phyloP scores from a whole-genome alignment of 1,139 yeast genomes.

The Taphrina sp. region DNA sequence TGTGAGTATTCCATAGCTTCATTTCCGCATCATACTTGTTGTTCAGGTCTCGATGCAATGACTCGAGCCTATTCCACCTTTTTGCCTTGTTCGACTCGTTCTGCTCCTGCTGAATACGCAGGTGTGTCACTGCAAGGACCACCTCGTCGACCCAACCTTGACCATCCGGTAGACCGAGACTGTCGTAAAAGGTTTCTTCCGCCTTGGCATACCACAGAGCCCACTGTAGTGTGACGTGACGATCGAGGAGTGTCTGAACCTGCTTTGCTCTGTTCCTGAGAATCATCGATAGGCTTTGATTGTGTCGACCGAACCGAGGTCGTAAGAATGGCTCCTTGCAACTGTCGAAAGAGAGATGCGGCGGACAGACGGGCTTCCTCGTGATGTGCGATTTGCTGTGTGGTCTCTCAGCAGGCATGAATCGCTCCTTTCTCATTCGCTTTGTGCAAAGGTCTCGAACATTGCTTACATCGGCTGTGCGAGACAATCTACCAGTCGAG shows the following conservation, averaged over 20 bases:
- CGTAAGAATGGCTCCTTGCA: conserved; percentile 24
- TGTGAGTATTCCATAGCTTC: not conserved
- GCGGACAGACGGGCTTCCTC: conserved; percentile 6
- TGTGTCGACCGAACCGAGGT: conserved; percentile 10
- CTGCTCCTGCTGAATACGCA: conserved; percentile 9
- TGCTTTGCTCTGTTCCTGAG: conserved; percentile 4
- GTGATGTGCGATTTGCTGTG: no score
- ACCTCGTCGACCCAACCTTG: conserved; percentile 25
- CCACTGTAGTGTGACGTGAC: conserved; percentile 10
- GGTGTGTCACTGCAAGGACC: conserved; percentile 5
- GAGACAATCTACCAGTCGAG: no score
- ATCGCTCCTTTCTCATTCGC: no score
- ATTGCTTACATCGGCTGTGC: no score
- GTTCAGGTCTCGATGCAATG: conserved; percentile 4
- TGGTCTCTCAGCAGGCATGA: no score
- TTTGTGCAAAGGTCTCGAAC: no score
- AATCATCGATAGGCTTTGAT: conserved; percentile 20
- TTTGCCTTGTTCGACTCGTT: conserved; percentile 5
- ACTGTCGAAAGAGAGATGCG: conserved; percentile 12
- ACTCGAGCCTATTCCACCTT: conserved; percentile 15
- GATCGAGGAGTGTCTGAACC: conserved; percentile 20
- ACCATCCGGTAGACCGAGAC: conserved; percentile 1
- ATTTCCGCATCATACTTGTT: not conserved
- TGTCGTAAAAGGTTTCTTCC: conserved; percentile 22
- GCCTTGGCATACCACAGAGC: conserved; percentile 11